Evolutionary conservation across 345 rosid species (phyloP), one percentile per base, ranked within the genome.

Genomic region (Gossypium arboreum): DNA sequence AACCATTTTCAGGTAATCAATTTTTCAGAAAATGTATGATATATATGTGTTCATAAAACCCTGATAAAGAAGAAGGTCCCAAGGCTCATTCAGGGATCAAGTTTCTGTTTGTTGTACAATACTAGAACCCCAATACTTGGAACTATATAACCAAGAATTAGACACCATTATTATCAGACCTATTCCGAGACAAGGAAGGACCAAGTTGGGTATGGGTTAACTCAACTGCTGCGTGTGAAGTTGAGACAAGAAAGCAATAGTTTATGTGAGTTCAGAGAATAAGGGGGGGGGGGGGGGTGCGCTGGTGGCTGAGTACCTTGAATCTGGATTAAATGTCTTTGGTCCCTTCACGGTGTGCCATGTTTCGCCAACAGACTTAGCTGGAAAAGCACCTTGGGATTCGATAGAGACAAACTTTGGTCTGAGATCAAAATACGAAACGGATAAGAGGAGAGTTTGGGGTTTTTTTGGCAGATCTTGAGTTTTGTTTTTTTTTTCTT

Each of bases 191-290:
- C 22, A 82, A 79, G 75, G 76, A 81, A 79, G 75, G 76, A 81
- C 82, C 84, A 86, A 85, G 81, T 10, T 76, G 87, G 74, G 88
- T 76, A 90, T 93, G 98, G 97, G 94, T 85, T 64, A 74, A 79
- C 75, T 48, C 73, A 84, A 87, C 85, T 79, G 78, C 78, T 64
- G 81, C 75, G 78, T 70, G 69, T 77, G 55, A 73, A 48, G 74
- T 74, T 44, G 76, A 81, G 91, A 86, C 92, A 85, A 88, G 87
- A 82, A 78, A 75, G 77, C 79, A 84, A 78, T 73, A 74, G 85
- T 75, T 77, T 82, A 86, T 48, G 61, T 61, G 73, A 80, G 87
- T 84, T 81, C 85, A 86, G 88, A 88, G 87, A 86, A 82, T 78
- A 77, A 76, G 84, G 80, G 59, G 73, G 63, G 20, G 20, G 20